A percentile compares a stretch with the other conserved stretches of the same genome.
These are phyloP conservation scores for Lachnellula willkommii DNA, from an alignment of 2,329 filamentous ascomycete genomes.

Conservation along the genomic window DNA sequence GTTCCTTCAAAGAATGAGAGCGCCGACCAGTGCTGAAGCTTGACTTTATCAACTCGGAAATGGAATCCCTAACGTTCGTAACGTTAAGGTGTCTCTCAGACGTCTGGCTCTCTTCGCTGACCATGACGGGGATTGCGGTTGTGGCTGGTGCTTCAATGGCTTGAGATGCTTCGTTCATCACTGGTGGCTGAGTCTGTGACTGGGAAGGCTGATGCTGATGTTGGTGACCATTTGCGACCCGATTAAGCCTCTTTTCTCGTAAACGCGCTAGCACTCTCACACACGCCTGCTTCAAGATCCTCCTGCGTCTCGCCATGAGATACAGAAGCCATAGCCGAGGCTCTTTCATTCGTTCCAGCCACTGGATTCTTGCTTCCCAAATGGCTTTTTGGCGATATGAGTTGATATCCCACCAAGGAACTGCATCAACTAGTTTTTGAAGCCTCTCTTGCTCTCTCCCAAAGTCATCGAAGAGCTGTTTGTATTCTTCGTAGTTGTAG, in stretches of 20 bases:
- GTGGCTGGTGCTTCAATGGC: background rate
- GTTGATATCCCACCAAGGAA: slow-evolving; percentile 18
- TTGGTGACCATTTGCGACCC: slow-evolving; percentile 2
- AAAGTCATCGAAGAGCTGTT: slow-evolving; percentile 22
- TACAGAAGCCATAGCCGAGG: slow-evolving; percentile 21
- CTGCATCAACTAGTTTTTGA: slow-evolving; percentile 7
- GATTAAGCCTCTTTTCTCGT: slow-evolving; percentile 12
- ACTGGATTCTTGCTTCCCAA: slow-evolving; percentile 20
- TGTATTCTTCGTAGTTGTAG: slow-evolving; percentile 21
- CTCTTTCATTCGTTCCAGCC: slow-evolving; percentile 22
- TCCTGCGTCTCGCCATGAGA: slow-evolving; percentile 21
- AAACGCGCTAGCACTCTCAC: slow-evolving; percentile 11
- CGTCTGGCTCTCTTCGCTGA: slow-evolving; percentile 2
- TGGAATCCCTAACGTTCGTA: background rate
- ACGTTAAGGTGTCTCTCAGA: slow-evolving; percentile 10
- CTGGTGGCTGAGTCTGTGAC: background rate
- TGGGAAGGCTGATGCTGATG: background rate
- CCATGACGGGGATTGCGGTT: background rate
- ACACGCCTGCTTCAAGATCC: slow-evolving; percentile 18
- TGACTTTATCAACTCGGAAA: background rate
- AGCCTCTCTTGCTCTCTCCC: slow-evolving; percentile 16
- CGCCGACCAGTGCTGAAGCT: slow-evolving; percentile 1
- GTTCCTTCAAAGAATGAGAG: slow-evolving; percentile 7
- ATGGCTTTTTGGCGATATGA: slow-evolving; percentile 11
- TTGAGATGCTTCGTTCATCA: slow-evolving; percentile 7